Evolutionary conservation across 768 basidiomycete genomes (phyloP).

Genomic region (Boletus edulis): DNA sequence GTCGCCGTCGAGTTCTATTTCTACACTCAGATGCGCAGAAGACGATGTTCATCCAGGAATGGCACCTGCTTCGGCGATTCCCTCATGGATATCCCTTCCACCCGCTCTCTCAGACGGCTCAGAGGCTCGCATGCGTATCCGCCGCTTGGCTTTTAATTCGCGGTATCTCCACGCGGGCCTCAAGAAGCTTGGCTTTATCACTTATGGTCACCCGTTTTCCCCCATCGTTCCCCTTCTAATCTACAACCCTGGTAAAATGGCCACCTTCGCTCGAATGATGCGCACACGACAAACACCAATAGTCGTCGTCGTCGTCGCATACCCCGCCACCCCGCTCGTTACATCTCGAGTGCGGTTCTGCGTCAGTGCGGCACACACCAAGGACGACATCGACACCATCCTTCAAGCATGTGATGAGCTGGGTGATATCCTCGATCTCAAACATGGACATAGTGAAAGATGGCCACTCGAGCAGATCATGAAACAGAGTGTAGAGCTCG

Average conservation of each 20-base stretch:
- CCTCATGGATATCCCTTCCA: constrained; percentile 78
- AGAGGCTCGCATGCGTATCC: constrained; percentile 80
- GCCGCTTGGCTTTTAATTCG: constrained; percentile 91
- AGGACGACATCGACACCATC: constrained; percentile 89
- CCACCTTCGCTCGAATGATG: constrained; percentile 89
- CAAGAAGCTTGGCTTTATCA: constrained; percentile 93
- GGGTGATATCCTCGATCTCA: constrained; percentile 86
- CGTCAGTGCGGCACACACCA: constrained; percentile 92
- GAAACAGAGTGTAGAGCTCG: constrained; percentile 72
- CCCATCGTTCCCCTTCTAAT: constrained; percentile 92
- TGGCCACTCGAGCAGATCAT: constrained; percentile 80
- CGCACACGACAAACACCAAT: constrained; percentile 70
- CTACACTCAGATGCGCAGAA: constrained; percentile 33
- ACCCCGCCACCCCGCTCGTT: constrained; percentile 87
- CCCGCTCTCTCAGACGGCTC: constrained; percentile 71
- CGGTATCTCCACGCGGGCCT: constrained; percentile 88
- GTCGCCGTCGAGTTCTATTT: constrained; percentile 31
- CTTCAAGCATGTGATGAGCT: constrained; percentile 89
- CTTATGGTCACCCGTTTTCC: constrained; percentile 86
- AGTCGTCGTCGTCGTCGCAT: constrained; percentile 86
- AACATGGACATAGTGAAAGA: constrained; percentile 68
- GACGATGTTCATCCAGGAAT: constrained; percentile 64
- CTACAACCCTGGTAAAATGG: constrained; percentile 94
- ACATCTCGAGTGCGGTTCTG: constrained; percentile 92
- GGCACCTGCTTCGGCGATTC: constrained; percentile 61